Evolutionary conservation across 352 stramenopile genomes (phyloP).

Genomic region (Globisporangium recalcitrans): DNA sequence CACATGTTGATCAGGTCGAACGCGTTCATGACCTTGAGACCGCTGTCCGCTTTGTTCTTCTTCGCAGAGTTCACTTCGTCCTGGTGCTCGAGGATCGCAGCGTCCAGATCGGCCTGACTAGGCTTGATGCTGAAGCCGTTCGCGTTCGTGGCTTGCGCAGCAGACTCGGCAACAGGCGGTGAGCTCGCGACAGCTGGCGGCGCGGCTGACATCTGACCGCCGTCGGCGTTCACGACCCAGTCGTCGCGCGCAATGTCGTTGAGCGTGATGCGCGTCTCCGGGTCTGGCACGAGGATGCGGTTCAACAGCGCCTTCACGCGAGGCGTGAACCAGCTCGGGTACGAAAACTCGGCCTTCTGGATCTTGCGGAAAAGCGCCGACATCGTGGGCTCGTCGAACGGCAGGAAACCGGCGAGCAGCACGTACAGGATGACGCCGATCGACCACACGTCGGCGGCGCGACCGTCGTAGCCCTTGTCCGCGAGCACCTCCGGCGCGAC

Average conservation of each 20-base stretch:
- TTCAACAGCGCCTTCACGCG: constrained; percentile 87
- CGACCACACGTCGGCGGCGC: constrained; percentile 95
- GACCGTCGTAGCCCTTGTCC: constrained; percentile 92
- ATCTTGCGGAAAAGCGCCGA: constrained; percentile 96
- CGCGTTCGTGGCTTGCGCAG: neutral
- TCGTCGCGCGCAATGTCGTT: constrained; percentile 88
- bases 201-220: neutral
- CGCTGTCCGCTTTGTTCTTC: constrained; percentile 59
- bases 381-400: constrained; percentile 95
- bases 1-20: constrained; percentile 93
- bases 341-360: constrained; percentile 93
- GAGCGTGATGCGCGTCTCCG: constrained; percentile 79
- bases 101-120: constrained; percentile 78
- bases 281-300: constrained; percentile 92
- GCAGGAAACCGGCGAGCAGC: constrained; percentile 89
- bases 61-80: constrained; percentile 66
- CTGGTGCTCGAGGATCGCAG: constrained; percentile 76
- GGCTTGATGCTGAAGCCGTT: constrained; percentile 48
- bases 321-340: constrained; percentile 90
- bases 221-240: constrained; percentile 77
- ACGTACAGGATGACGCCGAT: constrained; percentile 99
- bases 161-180: constrained; percentile 14
- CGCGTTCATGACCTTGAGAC: constrained; percentile 87
- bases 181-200: constrained; percentile 2
- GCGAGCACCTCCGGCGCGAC: constrained; percentile 92